Evolutionary conservation across 441 rosid species (phyloP).

Genomic region (Arabidopsis lyrata): DNA sequence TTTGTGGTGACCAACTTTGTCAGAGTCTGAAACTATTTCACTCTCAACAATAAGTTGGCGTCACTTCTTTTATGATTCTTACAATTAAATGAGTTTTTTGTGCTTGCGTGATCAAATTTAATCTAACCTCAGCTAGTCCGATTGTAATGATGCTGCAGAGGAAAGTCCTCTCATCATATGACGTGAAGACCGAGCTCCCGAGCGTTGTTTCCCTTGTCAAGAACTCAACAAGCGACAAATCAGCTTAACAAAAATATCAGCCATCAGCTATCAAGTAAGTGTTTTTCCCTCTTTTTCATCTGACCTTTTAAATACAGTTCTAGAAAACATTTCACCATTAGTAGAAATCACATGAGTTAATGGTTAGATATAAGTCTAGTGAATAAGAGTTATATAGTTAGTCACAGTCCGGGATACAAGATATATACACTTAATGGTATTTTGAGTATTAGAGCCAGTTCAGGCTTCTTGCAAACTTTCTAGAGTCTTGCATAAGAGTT

Average conservation of each 20-base stretch:
- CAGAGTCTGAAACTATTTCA: conserved; percentile 13
- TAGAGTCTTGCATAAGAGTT: conserved; percentile 23
- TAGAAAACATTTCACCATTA: conserved; percentile 5
- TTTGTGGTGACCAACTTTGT: conserved; percentile 12
- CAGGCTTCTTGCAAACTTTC: background rate
- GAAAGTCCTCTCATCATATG: conserved; percentile 61
- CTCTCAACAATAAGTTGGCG: conserved; percentile 19
- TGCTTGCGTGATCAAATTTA: conserved; percentile 14
- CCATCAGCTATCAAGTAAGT: conserved; percentile 46
- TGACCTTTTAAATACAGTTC: no score
- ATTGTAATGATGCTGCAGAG: conserved; percentile 61
- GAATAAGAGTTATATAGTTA: background rate
- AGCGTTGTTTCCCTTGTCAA: conserved; percentile 49
- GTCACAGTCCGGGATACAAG: background rate
- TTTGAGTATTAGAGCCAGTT: background rate
- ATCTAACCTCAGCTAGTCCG: conserved; percentile 48
- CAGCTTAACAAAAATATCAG: conserved; percentile 48
- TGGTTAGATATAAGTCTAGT: conserved; percentile 3
- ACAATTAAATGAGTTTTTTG: background rate
- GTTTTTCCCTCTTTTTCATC: background rate
- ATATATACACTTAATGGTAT: background rate
- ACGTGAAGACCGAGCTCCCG: conserved; percentile 49
- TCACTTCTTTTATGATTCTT: conserved; percentile 20
- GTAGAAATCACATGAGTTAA: background rate
- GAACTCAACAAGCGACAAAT: conserved; percentile 55